Conservation (phyloP, 83 land plant species). For the Picea abies region DNA sequence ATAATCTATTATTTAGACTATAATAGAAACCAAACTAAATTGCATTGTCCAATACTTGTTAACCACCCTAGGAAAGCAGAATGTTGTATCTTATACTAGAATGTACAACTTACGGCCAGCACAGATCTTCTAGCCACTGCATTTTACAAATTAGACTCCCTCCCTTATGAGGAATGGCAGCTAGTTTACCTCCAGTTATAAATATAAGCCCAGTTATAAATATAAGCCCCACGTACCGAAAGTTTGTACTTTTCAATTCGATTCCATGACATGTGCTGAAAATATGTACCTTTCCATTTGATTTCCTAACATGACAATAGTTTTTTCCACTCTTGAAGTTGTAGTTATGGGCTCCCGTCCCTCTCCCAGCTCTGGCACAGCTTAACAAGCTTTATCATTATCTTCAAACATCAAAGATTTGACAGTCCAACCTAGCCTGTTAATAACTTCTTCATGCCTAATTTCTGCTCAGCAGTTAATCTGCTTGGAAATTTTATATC, state of each 20-base stretch:
- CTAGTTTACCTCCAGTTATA: background rate
- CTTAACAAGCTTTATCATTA: background rate
- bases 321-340: background rate
- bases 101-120: conserved; percentile 1
- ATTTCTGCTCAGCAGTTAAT: conserved; percentile 53
- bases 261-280: background rate
- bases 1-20: background rate
- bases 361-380: conserved; percentile 2
- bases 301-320: background rate
- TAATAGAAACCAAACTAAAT: background rate
- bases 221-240: background rate
- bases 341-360: background rate
- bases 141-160: background rate
- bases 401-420: background rate
- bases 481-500: conserved; percentile 54
- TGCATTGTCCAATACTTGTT: background rate
- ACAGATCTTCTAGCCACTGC: background rate
- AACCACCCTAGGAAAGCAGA: background rate
- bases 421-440: background rate
- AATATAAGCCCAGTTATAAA: background rate
- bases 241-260: background rate
- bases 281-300: conserved; percentile 1
- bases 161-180: background rate
- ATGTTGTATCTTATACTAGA: background rate
- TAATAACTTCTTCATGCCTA: conserved; percentile 50